Evolutionary conservation across 2,329 filamentous ascomycete genomes (phyloP).

Genomic region (Colletotrichum caudatum): DNA sequence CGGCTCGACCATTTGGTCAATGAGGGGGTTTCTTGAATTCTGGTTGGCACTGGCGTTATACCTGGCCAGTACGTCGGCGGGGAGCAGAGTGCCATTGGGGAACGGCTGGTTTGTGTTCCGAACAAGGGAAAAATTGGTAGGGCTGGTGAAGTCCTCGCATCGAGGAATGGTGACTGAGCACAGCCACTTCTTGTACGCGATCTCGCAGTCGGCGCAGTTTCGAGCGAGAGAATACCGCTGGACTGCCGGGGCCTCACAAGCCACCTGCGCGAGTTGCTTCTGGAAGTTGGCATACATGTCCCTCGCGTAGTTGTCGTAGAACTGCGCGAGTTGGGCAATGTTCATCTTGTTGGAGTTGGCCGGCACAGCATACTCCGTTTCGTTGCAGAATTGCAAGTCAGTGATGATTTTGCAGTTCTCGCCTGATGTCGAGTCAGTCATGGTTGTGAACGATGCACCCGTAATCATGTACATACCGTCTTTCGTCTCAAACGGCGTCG

Average conservation of each 20-base stretch:
- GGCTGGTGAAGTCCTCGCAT: conserved; percentile 84
- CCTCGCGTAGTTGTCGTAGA: conserved; percentile 83
- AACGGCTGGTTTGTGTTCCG: conserved; percentile 81
- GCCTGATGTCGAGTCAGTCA: conserved; percentile 57
- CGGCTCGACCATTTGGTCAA: conserved; percentile 78
- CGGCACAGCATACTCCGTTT: conserved; percentile 92
- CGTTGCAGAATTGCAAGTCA: conserved; percentile 88
- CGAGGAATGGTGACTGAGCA: conserved; percentile 93
- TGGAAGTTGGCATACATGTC: conserved; percentile 81
- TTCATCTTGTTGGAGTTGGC: conserved; percentile 75
- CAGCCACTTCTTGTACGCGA: conserved; percentile 93
- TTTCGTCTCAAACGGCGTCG: conserved; percentile 83
- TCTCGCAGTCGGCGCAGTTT: conserved; percentile 79
- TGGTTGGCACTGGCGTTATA: conserved; percentile 57
- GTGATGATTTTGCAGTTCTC: conserved; percentile 88
- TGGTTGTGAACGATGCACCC: neutral
- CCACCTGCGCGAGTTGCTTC: conserved; percentile 84
- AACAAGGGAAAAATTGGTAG: conserved; percentile 56
- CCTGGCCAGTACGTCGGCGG: conserved; percentile 50
- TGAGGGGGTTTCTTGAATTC: conserved; percentile 75
- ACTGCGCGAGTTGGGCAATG: conserved; percentile 69
- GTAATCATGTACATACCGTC: conserved; percentile 65
- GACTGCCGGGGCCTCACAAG: conserved; percentile 81
- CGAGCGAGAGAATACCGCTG: conserved; percentile 85
- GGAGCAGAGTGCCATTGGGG: conserved; percentile 72